phyloP scores from a whole-genome alignment of 495 filamentous ascomycete species.

The Aspergillus ellipticus region DNA sequence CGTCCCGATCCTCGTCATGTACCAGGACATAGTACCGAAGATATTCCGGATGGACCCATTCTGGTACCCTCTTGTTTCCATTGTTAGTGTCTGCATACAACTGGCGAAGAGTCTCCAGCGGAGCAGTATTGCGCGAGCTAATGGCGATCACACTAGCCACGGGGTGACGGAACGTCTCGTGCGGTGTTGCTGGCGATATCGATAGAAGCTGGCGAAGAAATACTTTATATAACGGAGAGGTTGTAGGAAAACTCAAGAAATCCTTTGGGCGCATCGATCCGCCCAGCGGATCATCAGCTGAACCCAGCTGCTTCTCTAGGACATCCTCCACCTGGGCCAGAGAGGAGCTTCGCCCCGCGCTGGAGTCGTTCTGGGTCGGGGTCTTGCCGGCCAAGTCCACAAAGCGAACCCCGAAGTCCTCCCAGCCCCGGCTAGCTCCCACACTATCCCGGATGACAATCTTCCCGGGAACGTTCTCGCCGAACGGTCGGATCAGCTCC shows the following conservation, averaged over 20 bases:
- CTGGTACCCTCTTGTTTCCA: conserved; percentile 63
- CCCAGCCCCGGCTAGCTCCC: conserved; percentile 75
- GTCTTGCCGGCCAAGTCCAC: conserved; percentile 45
- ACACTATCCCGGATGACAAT: conserved; percentile 86
- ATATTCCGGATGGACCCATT: conserved; percentile 84
- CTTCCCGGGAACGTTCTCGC: conserved; percentile 83
- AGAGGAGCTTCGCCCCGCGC: conserved; percentile 21
- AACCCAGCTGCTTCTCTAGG: conserved; percentile 44
- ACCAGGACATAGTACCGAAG: conserved; percentile 93
- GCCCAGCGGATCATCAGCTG: conserved; percentile 28
- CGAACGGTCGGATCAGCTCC: conserved; percentile 84
- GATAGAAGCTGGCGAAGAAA: conserved; percentile 83
- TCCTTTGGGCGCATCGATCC: conserved; percentile 36
- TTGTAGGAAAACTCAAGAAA: conserved; percentile 25
- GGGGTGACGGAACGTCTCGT: conserved; percentile 92
- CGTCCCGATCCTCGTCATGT: conserved; percentile 94
- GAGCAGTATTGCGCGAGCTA: conserved; percentile 74
- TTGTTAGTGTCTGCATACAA: conserved; percentile 74
- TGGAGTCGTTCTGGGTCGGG: conserved; percentile 17
- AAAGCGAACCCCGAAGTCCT: conserved; percentile 88
- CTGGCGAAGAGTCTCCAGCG: conserved; percentile 77
- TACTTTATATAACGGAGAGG: conserved; percentile 69
- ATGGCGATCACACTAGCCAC: conserved; percentile 96
- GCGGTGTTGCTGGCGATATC: conserved; percentile 66
- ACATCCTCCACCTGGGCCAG: conserved; percentile 59